phyloP scores from a whole-genome alignment of 768 basidiomycete genomes.

The Neoboletus subvelutipes region DNA sequence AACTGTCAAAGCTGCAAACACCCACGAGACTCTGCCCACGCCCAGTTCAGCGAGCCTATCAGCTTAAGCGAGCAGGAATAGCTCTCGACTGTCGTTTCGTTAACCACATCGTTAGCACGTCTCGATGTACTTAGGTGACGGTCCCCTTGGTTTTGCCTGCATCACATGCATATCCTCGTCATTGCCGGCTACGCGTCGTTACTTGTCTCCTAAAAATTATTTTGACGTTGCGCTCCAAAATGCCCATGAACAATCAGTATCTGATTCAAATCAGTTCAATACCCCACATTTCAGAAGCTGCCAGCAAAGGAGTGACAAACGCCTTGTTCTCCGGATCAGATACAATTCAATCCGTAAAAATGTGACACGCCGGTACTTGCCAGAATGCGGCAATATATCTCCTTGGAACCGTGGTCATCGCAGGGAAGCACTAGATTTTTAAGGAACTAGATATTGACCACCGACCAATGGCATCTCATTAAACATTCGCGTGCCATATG shows the following conservation, averaged over 20 bases:
- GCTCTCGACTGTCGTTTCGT: neutral
- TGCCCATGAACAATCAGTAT: neutral
- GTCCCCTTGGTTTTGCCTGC: neutral
- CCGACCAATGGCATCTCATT: neutral
- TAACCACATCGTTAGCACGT: neutral
- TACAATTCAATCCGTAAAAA: neutral
- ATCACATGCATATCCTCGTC: neutral
- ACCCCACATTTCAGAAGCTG: neutral
- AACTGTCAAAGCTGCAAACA: too few species aligned
- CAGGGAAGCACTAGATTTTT: neutral
- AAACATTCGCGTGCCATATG: neutral
- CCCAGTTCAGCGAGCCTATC: neutral
- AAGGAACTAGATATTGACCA: neutral
- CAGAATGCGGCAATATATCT: neutral
- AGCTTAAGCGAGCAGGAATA: conserved; percentile 5
- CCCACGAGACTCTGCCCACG: too few species aligned
- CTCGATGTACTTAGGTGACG: too few species aligned
- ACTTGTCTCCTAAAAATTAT: neutral
- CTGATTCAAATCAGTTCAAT: neutral
- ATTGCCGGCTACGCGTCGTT: neutral
- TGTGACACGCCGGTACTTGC: neutral
- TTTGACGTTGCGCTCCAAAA: neutral
- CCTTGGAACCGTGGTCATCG: conserved; percentile 1
- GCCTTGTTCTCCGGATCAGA: neutral
- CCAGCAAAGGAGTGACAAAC: neutral